phyloP scores from a whole-genome alignment of 176 grass and related monocot genomes.

The Aechmea fasciata region DNA sequence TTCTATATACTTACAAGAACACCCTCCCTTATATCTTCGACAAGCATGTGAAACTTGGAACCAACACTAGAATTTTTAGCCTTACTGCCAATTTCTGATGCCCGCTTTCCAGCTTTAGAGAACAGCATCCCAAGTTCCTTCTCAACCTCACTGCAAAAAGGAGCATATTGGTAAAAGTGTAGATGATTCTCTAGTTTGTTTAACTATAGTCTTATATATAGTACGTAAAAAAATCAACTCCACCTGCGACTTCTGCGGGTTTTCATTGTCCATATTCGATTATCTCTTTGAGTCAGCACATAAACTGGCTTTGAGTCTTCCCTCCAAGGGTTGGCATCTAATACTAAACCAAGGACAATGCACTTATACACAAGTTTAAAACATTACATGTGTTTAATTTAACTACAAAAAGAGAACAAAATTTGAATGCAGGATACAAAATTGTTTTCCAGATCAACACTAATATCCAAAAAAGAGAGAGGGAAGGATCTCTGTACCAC shows the following conservation, averaged over 20 bases:
- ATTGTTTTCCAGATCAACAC: too few species aligned
- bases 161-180: background rate
- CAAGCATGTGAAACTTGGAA: conserved; percentile 81
- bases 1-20: conserved; percentile 63
- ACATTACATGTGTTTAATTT: background rate
- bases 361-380: conserved; percentile 7
- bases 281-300: conserved; percentile 77
- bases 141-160: conserved; percentile 71
- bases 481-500: too few species aligned
- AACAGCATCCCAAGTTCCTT: conserved; percentile 87
- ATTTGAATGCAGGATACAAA: too few species aligned
- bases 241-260: conserved; percentile 65
- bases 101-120: conserved; percentile 42
- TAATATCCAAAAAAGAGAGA: too few species aligned
- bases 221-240: conserved; percentile 12
- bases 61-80: conserved; percentile 41
- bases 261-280: conserved; percentile 95
- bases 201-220: background rate
- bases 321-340: conserved; percentile 96
- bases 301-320: conserved; percentile 86
- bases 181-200: background rate
- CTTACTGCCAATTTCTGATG: conserved; percentile 48
- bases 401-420: too few species aligned
- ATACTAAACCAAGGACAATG: conserved; percentile 37
- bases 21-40: conserved; percentile 95